A percentile compares a stretch with the other conserved stretches of the same genome.
Evolutionary conservation across 208 protist genomes (phyloP).

Genomic region (Trypanosoma avium): DNA sequence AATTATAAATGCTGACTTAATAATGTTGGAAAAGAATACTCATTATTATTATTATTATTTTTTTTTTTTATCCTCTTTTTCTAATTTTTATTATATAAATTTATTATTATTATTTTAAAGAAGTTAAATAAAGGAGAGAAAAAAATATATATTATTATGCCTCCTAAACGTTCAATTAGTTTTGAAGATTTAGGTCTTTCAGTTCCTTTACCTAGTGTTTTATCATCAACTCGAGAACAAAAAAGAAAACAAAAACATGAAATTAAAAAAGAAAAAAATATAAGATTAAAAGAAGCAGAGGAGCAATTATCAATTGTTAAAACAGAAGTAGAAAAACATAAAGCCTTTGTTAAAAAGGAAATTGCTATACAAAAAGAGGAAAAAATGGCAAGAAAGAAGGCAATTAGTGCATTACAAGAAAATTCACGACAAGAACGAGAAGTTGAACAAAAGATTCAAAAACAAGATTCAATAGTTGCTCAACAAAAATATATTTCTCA

Average conservation of each 20-base stretch:
- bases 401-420: constrained; percentile 58
- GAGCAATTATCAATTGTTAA: constrained; percentile 48
- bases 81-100: constrained; percentile 3
- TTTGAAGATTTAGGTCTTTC: constrained; percentile 83
- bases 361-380: constrained; percentile 39
- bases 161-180: constrained; percentile 51
- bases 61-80: constrained; percentile 11
- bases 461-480: constrained; percentile 26
- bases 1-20: too few species aligned
- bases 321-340: constrained; percentile 63
- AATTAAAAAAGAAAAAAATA: constrained; percentile 74
- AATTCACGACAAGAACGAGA: constrained; percentile 53
- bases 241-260: constrained; percentile 53
- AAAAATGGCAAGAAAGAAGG: constrained; percentile 64
- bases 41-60: too few species aligned
- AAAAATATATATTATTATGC: constrained; percentile 27
- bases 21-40: too few species aligned
- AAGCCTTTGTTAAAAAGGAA: constrained; percentile 51
- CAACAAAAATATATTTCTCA: constrained; percentile 42
- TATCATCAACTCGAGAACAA: constrained; percentile 60
- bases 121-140: neutral
- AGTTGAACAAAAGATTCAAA: constrained; percentile 33
- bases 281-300: constrained; percentile 55
- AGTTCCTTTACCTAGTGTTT: constrained; percentile 59
- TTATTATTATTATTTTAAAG: neutral